A percentile compares a stretch with the other conserved stretches of the same genome.
Evolutionary conservation across 2,329 filamentous ascomycete species (phyloP).

Genomic region (Nemania sp.): DNA sequence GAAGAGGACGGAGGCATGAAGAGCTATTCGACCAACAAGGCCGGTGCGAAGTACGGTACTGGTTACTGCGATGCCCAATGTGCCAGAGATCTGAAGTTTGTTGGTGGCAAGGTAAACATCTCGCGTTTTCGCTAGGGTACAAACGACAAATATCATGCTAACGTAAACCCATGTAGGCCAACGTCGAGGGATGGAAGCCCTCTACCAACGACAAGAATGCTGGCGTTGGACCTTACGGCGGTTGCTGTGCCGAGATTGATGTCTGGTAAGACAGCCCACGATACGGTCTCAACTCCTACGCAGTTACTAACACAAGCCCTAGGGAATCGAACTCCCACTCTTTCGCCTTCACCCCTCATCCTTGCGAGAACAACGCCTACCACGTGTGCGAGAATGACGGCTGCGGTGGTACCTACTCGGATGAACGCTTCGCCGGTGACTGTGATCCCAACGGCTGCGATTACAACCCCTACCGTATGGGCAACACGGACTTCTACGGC

Average conservation of each 20-base stretch:
- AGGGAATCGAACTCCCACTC: constrained; percentile 70
- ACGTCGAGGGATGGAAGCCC: constrained; percentile 62
- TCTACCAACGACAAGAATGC: constrained; percentile 64
- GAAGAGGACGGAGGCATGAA: constrained; percentile 64
- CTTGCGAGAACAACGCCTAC: constrained; percentile 63
- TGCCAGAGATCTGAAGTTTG: constrained; percentile 64
- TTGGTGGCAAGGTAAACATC: constrained; percentile 57
- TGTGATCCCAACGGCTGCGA: constrained; percentile 76
- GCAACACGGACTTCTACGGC: constrained; percentile 71
- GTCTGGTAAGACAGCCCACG: constrained; percentile 58
- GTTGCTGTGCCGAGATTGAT: constrained; percentile 71
- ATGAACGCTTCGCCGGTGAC: constrained; percentile 66
- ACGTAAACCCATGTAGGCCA: constrained; percentile 49
- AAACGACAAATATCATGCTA: constrained; percentile 2
- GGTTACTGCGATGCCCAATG: constrained; percentile 67
- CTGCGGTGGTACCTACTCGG: constrained; percentile 63
- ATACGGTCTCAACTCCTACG: neutral
- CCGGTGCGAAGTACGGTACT: constrained; percentile 63
- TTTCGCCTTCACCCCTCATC: constrained; percentile 71
- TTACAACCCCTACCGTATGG: constrained; percentile 75
- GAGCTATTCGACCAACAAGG: constrained; percentile 61
- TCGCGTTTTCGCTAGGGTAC: neutral
- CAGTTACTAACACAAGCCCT: constrained; percentile 29
- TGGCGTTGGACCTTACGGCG: constrained; percentile 62
- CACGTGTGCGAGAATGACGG: constrained; percentile 60